Evolutionary conservation across 768 basidiomycete genomes (phyloP).

Genomic region (Xerocomus potaroensis): DNA sequence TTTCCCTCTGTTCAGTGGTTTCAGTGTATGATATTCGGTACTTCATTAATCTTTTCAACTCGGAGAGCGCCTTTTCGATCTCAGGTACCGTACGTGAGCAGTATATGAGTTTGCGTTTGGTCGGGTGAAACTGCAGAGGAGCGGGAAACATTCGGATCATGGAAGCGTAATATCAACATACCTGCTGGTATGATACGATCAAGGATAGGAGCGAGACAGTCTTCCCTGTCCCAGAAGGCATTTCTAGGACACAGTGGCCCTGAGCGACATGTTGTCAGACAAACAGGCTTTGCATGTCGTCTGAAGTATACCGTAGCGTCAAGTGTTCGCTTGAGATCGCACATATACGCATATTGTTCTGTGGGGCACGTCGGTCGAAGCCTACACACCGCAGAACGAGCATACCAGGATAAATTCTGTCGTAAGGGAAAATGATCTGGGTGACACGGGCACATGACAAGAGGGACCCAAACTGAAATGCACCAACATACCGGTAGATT

Average conservation of each 20-base stretch:
- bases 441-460: neutral
- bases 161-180: slow-evolving; percentile 23
- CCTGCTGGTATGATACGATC: slow-evolving; percentile 98
- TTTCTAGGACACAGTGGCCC: slow-evolving; percentile 99
- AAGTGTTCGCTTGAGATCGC: slow-evolving; percentile 92
- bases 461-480: neutral
- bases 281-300: neutral
- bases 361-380: slow-evolving; percentile 9
- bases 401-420: slow-evolving; percentile 92
- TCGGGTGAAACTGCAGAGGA: slow-evolving; percentile 74
- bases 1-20: slow-evolving; percentile 66
- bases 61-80: slow-evolving; percentile 96
- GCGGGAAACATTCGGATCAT: neutral
- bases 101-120: slow-evolving; percentile 91
- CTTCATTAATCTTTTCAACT: slow-evolving; percentile 89
- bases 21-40: slow-evolving; percentile 76
- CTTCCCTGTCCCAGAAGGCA: slow-evolving; percentile 99
- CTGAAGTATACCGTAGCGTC: slow-evolving; percentile 73
- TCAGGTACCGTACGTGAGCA: slow-evolving; percentile 99
- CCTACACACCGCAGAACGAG: slow-evolving; percentile 4
- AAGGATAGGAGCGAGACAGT: slow-evolving; percentile 93
- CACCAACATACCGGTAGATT: slow-evolving; percentile 57
- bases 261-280: slow-evolving; percentile 30
- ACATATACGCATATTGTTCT: slow-evolving; percentile 99
- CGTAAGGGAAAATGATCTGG: slow-evolving; percentile 88